Evolutionary conservation across 2,329 filamentous ascomycete species (phyloP), one percentile per base, ranked within the genome.

Genomic region (Talaromyces sp.): DNA sequence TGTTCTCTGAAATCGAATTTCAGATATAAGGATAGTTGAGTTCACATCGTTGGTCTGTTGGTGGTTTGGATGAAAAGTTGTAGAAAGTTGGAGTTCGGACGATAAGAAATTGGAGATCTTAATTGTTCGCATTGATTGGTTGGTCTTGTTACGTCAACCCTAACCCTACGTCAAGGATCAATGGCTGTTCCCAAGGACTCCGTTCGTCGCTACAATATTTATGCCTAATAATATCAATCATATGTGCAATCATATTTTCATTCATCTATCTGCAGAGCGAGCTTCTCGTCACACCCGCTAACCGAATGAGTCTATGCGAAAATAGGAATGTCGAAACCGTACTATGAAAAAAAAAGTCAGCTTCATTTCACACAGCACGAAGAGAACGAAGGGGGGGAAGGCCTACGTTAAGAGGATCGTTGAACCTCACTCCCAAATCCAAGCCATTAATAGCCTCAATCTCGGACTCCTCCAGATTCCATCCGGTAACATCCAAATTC

Each of bases 351-450:
- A 59, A 72, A 76, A 58, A 63, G 65, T 66, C 17, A 66, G 43
- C 62, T 58, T 40, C 67, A 66, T 31, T 67, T 61, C 4, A 25
- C 25, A 58, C 19, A 51, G 17, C 4, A 60, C 13, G 61, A 19
- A 29, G 34, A 38, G 22, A 36, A 56, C 15, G 10, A 49, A 25
- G 19, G 58, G 19, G 13, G 17, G 17, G 5, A 11, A 83, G 10
- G 31, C 87, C 85, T 73, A 90, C 88, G 76, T 88, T 88, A 67
- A 85, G 81, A 61, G 90, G 91, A 79, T 92, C 87, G 80, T 93
- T 93, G 80, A 93, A 93, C 73, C 90, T 86, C 75, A 92, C 81
- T 69, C 84, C 82, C 71, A 83, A 79, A 77, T 93, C 85, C 75
- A 93, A 81, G 58, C 77, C 82, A 66, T 83, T 84, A 74, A 93